phyloP scores from a whole-genome alignment of 768 basidiomycete species.

The Mycena rebaudengoi region DNA sequence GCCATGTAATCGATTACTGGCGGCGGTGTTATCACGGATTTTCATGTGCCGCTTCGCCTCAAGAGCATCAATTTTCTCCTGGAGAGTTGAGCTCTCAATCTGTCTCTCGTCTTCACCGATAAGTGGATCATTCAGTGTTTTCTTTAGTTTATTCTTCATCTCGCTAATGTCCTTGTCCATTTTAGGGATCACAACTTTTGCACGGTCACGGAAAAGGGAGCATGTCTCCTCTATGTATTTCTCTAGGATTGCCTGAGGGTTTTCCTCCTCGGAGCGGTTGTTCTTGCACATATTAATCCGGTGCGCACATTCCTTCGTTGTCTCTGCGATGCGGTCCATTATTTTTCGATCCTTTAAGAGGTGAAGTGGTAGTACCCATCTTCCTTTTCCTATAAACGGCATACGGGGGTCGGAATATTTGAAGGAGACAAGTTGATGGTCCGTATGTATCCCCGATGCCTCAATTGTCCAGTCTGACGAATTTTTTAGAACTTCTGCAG shows the following conservation, averaged over 20 bases:
- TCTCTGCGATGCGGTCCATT: background rate
- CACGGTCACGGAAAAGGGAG: background rate
- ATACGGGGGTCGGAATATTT: background rate
- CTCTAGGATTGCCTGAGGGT: background rate
- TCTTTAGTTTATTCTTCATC: background rate
- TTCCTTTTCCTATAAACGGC: conserved; percentile 4
- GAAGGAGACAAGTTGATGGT: conserved; percentile 9
- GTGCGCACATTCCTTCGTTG: too few species aligned
- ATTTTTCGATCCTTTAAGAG: background rate
- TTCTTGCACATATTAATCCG: background rate
- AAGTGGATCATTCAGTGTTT: background rate
- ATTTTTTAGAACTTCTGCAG: background rate
- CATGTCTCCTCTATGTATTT: background rate
- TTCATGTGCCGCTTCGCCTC: background rate
- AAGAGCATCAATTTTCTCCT: background rate
- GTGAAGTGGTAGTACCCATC: background rate
- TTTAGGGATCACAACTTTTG: background rate
- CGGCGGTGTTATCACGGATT: background rate
- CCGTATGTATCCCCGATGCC: background rate
- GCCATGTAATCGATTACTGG: conserved; percentile 14
- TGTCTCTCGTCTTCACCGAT: background rate
- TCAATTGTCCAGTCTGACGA: background rate
- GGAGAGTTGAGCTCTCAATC: background rate
- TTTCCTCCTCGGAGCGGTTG: background rate
- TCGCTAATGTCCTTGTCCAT: background rate